Evolutionary conservation across 2,329 filamentous ascomycete genomes (phyloP).

Genomic region (Aureobasidium sp.): DNA sequence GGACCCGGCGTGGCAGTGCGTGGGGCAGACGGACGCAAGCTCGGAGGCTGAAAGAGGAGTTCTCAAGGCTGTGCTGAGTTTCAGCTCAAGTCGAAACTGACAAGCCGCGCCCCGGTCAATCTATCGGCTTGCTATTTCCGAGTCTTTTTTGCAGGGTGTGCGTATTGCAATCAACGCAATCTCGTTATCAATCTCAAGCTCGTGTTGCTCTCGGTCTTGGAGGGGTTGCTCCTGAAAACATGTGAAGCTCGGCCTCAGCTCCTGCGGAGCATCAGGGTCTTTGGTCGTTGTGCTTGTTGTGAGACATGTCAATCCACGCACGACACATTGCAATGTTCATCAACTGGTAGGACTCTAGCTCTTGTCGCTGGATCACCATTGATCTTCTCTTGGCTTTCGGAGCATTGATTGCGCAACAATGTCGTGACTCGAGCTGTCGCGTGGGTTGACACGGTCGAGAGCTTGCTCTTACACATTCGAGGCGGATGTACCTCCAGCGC

Average conservation of each 20-base stretch:
- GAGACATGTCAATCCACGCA: not conserved
- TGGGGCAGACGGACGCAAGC: not conserved
- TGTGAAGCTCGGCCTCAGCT: slow-evolving; percentile 7
- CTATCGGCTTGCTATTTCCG: not conserved
- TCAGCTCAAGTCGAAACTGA: not conserved
- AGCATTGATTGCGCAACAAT: not conserved
- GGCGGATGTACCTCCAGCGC: not conserved
- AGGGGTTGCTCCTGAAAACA: not conserved
- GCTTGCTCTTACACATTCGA: not conserved
- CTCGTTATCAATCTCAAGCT: not conserved
- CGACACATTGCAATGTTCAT: not conserved
- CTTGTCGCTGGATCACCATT: not conserved
- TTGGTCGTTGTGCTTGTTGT: not conserved
- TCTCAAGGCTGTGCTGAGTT: slow-evolving; percentile 10
- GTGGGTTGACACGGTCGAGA: not conserved
- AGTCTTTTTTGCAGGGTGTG: not conserved
- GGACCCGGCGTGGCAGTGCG: slow-evolving; percentile 11
- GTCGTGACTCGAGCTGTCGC: not conserved
- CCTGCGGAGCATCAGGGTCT: not conserved
- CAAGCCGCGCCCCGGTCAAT: not conserved
- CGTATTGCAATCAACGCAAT: not conserved
- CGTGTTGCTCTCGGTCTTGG: not conserved
- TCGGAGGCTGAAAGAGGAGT: not conserved
- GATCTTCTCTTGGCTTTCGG: not conserved
- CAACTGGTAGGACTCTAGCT: not conserved